Conservation (phyloP, 2,329 filamentous ascomycete species). For the Colletotrichum somersetense region DNA sequence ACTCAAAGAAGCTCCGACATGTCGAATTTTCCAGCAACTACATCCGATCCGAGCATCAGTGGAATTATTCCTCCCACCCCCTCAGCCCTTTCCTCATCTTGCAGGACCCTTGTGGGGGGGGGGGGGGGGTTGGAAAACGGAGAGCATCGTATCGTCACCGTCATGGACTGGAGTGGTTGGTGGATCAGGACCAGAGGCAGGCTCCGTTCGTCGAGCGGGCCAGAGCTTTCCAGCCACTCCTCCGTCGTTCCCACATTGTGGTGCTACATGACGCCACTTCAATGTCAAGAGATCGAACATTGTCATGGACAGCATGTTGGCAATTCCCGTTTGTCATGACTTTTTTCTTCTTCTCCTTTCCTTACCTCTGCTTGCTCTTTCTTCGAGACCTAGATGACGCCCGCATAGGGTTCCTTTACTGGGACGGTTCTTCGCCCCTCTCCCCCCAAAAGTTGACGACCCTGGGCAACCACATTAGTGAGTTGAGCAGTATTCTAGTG, state of each 20-base stretch:
- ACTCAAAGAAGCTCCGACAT: not conserved
- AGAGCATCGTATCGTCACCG: slow-evolving; percentile 36
- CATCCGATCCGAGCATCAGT: not conserved
- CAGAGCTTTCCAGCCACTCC: slow-evolving; percentile 24
- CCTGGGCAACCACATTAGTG: not conserved
- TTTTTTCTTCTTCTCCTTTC: not conserved
- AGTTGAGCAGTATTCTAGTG: not conserved
- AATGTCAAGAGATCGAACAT: not conserved
- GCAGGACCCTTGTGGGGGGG: slow-evolving; percentile 29
- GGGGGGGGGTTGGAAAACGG: slow-evolving; percentile 17
- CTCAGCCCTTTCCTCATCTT: not conserved
- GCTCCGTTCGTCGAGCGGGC: slow-evolving; percentile 21
- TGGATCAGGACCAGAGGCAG: slow-evolving; percentile 34
- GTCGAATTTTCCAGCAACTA: slow-evolving; percentile 7
- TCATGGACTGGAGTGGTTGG: slow-evolving; percentile 7
- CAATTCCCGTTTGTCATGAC: slow-evolving; percentile 1
- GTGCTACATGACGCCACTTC: slow-evolving; percentile 38
- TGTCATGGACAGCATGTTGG: not conserved
- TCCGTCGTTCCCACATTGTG: not conserved
- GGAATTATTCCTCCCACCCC: not conserved
- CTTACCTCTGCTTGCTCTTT: not conserved
- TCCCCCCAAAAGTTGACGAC: not conserved
- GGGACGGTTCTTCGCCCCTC: not conserved
- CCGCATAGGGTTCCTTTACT: not conserved
- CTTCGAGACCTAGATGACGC: not conserved